A percentile compares a stretch with the other conserved stretches of the same genome.
These are phyloP conservation scores for Eucalyptus cladocalyx DNA, from an alignment of 345 rosid species.

Conservation along the genomic window DNA sequence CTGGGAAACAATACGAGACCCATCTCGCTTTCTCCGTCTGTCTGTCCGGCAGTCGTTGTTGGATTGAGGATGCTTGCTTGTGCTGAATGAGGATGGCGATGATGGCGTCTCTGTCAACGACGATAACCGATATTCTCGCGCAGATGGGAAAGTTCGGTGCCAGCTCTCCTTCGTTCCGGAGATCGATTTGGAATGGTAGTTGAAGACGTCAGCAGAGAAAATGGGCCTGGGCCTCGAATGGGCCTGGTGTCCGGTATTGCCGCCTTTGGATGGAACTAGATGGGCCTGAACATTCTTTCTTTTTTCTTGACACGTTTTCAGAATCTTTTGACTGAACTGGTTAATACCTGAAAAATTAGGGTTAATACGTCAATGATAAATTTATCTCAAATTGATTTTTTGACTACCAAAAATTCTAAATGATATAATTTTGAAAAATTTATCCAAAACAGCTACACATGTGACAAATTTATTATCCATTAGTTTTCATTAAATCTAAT, in stretches of 20 bases:
- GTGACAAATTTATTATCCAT: rapidly evolving
- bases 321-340: neutral
- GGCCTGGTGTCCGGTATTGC: neutral
- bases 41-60: neutral
- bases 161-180: neutral
- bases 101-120: neutral
- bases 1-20: neutral
- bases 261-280: neutral
- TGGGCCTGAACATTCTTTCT: neutral
- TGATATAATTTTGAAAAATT: rapidly evolving
- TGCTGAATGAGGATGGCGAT: neutral
- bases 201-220: neutral
- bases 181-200: neutral
- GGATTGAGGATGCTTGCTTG: neutral
- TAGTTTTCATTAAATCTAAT: rapidly evolving
- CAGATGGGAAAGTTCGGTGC: neutral
- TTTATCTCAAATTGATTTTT: too few relatives aligned
- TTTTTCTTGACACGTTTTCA: rapidly evolving
- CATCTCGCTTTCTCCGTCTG: neutral
- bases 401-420: rapidly evolving
- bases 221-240: neutral
- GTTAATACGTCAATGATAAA: rapidly evolving
- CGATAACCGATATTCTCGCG: neutral
- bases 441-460: rapidly evolving
- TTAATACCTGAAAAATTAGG: too few relatives aligned